Percentiles rank a stretch among this genome's conserved stretches.
Conservation (phyloP, 257 asterid genomes). For the Lavandula angustifolia region DNA sequence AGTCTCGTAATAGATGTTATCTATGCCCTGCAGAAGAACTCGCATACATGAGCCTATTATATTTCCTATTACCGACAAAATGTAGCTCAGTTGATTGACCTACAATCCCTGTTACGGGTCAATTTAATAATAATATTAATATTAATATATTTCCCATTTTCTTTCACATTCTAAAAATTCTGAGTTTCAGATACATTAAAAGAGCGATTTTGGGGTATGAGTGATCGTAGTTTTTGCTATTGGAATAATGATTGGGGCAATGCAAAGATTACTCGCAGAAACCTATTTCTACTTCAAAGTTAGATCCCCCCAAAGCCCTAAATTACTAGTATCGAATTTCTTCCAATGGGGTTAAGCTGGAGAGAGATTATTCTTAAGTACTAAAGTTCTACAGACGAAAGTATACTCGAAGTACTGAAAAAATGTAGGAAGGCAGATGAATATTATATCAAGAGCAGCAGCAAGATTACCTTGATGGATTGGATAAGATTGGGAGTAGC, state of each 20-base stretch:
- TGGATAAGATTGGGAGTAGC: constrained; percentile 70
- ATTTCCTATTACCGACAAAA: constrained; percentile 13
- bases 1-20: constrained; percentile 81
- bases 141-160: too few species aligned
- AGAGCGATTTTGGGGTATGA: neutral
- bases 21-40: constrained; percentile 57
- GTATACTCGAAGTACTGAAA: neutral
- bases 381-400: neutral
- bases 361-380: too few species aligned
- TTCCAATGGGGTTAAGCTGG: neutral
- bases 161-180: neutral
- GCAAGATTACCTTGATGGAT: constrained; percentile 74
- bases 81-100: neutral
- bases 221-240: neutral
- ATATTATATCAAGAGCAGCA: constrained; percentile 4
- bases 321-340: neutral
- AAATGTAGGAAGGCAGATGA: neutral
- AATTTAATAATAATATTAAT: too few species aligned
- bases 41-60: neutral
- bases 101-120: too few species aligned
- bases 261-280: neutral
- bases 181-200: neutral
- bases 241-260: too few species aligned
- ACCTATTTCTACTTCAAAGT: neutral
- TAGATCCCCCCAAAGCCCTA: neutral